Base-by-base conservation (phyloP, 2,329 filamentous ascomycete species). In the Aspergillus quadricinctus region DNA sequence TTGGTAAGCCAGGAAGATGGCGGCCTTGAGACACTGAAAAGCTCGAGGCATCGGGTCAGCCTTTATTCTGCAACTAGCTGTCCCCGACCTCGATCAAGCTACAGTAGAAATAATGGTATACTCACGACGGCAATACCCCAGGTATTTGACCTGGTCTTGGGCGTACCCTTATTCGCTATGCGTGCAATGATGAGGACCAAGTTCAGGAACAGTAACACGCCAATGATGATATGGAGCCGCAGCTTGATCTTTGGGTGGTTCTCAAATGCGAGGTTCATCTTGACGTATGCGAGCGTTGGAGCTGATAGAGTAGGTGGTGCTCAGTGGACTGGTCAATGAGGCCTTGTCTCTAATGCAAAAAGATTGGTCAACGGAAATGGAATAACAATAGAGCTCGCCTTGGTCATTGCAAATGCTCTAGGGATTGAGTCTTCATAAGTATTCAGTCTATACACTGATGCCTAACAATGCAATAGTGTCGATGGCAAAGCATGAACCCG, bases 1-100 rank as follows among this genome's bases (percentile, higher is more conserved):
- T 27, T 68, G 61, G 49, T 67, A 68, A 23, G 59, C 52, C 28
- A 66, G 54, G 54, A 64, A 68, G 25, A 62, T n/a, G 5, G 56
- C 64, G 2, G 64, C 60, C 54, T 67, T 68, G 11, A 66, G 9
- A n/a, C 57, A 61, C 62, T 66, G 1, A 3, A 31, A 5, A 17
- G 11, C 21, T 14, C 6, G 1, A 28, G 11, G 10, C 11, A 4
- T 46, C 11, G 10, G 21, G 2, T n/a, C 11, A 23, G 35, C 43
- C 17, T 27, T 51, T 40, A n/a, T 37, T 35, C 10, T 43, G 52
- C 43, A 49, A 21, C 19, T 25, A 11, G 37, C 31, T 35, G 14
- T 14, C 5, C 14, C 31, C 5, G 3, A 9, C 1, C 11, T 46
- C 6, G 17, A 3, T 8, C 2, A n/a, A 6, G 23, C 10, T n/a